Base-by-base conservation (phyloP, 2,329 filamentous ascomycete species). In the Penicillium brevicompactum region DNA sequence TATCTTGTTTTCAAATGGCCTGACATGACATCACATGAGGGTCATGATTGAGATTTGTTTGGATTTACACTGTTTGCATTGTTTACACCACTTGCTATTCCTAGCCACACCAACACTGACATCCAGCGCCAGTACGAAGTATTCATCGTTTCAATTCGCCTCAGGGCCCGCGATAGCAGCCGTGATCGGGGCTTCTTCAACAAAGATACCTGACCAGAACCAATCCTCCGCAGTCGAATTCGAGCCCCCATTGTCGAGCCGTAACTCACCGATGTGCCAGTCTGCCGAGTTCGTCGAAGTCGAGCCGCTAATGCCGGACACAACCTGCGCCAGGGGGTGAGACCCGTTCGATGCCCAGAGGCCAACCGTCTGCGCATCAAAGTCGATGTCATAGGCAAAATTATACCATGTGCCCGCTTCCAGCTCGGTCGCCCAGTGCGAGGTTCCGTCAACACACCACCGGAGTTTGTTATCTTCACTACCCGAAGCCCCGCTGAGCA, bases 361-460 rank as follows among this genome's bases (percentile, higher is more conserved):
- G 11, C 82, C 82, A 30, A 91, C 86, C 5, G 80, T 84, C 61
- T 80, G 76, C 38, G 77, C 81, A 14, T 72, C 74, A 65, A 91
- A 91, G 76, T 91, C 83, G 57, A 90, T 88, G 69, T 86, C 87
- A 66, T 90, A 90, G 46, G 87, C 88, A 64, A 90, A 80, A 69
- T 91, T 91, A 71, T 91, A 87, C 88, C 88, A 91, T 10, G 86
- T 82, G 40, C 80, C 84, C 1, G 87, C 78, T 50, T 78, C 78
- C 70, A 87, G 86, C 58, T 82, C 77, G 1, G 80, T 79, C 64
- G 81, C 83, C 87, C 87, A 91, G 63, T 88, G 76, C 47, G 80
- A 82, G 62, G 80, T 74, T 14, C 85, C 81, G 56, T 79, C 78
- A 9, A 85, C 84, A 71, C 84, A 82, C 86, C 87, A 91, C 63